These are phyloP conservation scores for Cryptococcus maquisensis DNA, from an alignment of 1,284 basidiomycete genomes.

Conservation along the genomic window DNA sequence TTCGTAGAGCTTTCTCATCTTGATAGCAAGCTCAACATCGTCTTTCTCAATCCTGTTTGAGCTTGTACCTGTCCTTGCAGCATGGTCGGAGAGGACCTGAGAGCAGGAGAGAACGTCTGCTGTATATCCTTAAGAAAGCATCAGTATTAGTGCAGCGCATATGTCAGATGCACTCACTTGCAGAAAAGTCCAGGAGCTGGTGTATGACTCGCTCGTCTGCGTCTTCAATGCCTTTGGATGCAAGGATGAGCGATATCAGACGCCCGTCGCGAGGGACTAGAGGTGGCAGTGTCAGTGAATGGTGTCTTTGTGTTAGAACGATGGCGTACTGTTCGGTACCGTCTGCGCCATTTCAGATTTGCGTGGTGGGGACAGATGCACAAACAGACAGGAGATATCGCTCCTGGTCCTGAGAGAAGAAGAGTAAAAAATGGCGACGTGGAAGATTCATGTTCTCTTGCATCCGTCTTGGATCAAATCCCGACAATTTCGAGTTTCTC, in stretches of 20 bases:
- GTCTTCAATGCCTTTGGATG: slow-evolving; percentile 91
- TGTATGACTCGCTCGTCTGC: slow-evolving; percentile 89
- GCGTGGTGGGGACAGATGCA: neutral
- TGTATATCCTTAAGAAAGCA: slow-evolving; percentile 61
- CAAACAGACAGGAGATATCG: neutral
- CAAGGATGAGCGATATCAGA: slow-evolving; percentile 84
- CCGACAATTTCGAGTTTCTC: too few species aligned
- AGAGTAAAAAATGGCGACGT: neutral
- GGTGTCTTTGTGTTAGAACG: neutral
- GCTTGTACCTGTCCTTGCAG: slow-evolving; percentile 54
- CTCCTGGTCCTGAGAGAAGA: too few species aligned
- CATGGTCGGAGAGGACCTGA: slow-evolving; percentile 89
- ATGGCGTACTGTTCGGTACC: slow-evolving; percentile 8
- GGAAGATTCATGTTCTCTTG: too few species aligned
- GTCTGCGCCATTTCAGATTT: slow-evolving; percentile 6
- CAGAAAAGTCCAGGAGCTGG: slow-evolving; percentile 91
- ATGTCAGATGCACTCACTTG: slow-evolving; percentile 53
- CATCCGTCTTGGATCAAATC: too few species aligned
- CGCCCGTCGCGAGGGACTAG: slow-evolving; percentile 75
- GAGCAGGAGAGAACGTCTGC: slow-evolving; percentile 86
- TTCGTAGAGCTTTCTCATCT: slow-evolving; percentile 89
- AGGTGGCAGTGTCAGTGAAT: slow-evolving; percentile 5
- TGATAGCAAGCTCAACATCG: slow-evolving; percentile 85
- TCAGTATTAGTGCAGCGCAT: neutral
- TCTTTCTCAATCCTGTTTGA: slow-evolving; percentile 79